Base-by-base conservation (phyloP, 2,329 filamentous ascomycete genomes). In the Rutstroemia sp. region DNA sequence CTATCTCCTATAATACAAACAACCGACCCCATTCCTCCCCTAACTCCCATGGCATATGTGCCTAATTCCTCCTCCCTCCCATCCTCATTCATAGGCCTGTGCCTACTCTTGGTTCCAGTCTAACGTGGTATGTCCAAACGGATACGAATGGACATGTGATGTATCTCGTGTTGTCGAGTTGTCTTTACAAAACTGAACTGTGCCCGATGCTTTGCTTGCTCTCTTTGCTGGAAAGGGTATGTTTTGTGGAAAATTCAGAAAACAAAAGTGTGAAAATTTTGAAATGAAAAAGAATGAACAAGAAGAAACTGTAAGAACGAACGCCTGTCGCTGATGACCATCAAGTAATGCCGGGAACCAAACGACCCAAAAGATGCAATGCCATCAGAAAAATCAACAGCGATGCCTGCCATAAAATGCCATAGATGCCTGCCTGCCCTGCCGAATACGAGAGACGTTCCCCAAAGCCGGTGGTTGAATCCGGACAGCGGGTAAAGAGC, bases 261-360 rank as follows among this genome's bases (percentile, higher is more conserved):
- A 47, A 27, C 21, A n/a, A 30, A 19, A 5, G 40, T 36, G 23
- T 6, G n/a, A 42, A 42, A 42, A 42, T 42, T 42, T 42, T 42
- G 39, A 42, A 42, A 42, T 44, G 30, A 40, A 54, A 54, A 44
- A 54, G 39, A 39, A 39, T 49, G 44, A 49, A 54, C 21, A 49
- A 42, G 39, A 54, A 54, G 19, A 6, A 48, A 48, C 30, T 34
- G 30, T 34, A 42, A 42, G 39, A 54, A 49, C 27, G 16, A 54
- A 54, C 52, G 45, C 52, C 52, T 19, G 44, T 54, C 52, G 52
- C 52, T 54, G 52, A 54, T 54, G 51, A 38, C 47, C 17, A 21
- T 40, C 27, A 54, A 54, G 51, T 54, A 48, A 54, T 48, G 51
- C 51, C 21, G 39, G 30, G 47, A 42, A 40, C 51, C 34, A 23